Base-by-base conservation (phyloP, 768 basidiomycete genomes). In the Psilocybe sp. region DNA sequence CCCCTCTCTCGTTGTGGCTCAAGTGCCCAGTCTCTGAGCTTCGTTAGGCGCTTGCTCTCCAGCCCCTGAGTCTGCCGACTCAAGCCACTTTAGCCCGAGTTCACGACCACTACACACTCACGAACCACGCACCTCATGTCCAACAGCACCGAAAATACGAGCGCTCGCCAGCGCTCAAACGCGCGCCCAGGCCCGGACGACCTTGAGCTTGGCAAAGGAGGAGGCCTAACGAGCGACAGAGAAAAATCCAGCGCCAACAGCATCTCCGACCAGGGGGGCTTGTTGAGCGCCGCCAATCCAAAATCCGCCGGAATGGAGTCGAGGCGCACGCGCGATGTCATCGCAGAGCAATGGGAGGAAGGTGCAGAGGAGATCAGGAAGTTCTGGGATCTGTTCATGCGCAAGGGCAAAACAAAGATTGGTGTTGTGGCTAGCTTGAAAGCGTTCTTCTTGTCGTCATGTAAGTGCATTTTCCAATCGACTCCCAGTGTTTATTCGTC, bases 361-460 rank as follows among this genome's bases (percentile, higher is more conserved):
- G 57, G 58, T 44, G 58, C 58, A 40, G 49, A 59, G 36, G 61
- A 60, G 5, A 55, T 71, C 18, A 56, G 59, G 28, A 61, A 56
- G 16, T 75, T 78, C 51, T 70, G 71, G 69, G 62, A 73, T 44
- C 68, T 77, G 28, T 80, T 81, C 51, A 66, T 66, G 39, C 68
- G 77, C 42, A 73, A 66, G 52, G 79, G 77, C 7, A 79, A 72
- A 62, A 60, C 54, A 50, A 70, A 71, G 15, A 62, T 80, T 31
- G 74, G 78, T 0, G 59, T 78, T 7, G 32, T 56, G 20, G 61
- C 73, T 56, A 82, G 77, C 55, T 52, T 81, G 40, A 68, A 66
- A 31, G 73, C 72, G 2, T 70, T 83, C 39, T 63, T 63, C 3
- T 63, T 71, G n/a, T 80, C 78, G 14, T 84, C 82, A 0, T 84